A percentile compares a stretch with the other conserved stretches of the same genome.
Conservation (phyloP, 2,329 filamentous ascomycete genomes). For the Ramularia endophylla region DNA sequence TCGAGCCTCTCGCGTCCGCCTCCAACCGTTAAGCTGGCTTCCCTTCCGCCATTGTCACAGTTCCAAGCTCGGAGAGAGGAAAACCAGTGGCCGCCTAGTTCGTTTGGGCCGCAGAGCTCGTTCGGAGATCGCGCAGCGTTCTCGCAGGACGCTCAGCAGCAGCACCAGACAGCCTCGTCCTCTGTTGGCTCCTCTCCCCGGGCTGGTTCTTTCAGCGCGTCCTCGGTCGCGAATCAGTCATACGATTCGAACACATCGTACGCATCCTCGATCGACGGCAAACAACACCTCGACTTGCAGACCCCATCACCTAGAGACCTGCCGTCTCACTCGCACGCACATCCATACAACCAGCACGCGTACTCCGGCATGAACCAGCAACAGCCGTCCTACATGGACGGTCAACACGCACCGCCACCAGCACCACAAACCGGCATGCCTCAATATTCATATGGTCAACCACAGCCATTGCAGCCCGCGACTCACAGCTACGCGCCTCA, state of each 20-base stretch:
- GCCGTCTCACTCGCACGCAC: conserved; percentile 16
- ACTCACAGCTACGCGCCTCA: conserved; percentile 51
- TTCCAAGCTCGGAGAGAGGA: conserved; percentile 75
- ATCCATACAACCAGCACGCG: conserved; percentile 11
- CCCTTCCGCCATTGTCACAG: conserved; percentile 76
- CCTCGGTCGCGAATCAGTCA: conserved; percentile 38
- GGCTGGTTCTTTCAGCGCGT: conserved; percentile 65
- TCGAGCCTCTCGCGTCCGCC: conserved; percentile 12
- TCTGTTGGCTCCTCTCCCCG: conserved; percentile 70
- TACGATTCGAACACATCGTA: conserved; percentile 51
- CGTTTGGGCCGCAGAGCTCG: conserved; percentile 57
- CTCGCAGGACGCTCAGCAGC: conserved; percentile 39
- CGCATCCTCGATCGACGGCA: conserved; percentile 49
- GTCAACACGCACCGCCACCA: conserved; percentile 53
- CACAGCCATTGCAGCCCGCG: conserved; percentile 51
- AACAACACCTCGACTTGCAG: conserved; percentile 47
- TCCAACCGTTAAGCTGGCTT: conserved; percentile 83
- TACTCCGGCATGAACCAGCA: conserved; percentile 71
- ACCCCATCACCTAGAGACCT: conserved; percentile 66
- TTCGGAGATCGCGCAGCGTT: conserved; percentile 67
- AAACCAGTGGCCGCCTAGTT: conserved; percentile 62
- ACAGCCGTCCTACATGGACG: conserved; percentile 69
- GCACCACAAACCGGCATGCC: conserved; percentile 67
- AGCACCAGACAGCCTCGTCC: conserved; percentile 57
- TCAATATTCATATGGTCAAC: conserved; percentile 64